Conservation (phyloP, 139 green algal species). For the Chlamydomonas sphaeroides region DNA sequence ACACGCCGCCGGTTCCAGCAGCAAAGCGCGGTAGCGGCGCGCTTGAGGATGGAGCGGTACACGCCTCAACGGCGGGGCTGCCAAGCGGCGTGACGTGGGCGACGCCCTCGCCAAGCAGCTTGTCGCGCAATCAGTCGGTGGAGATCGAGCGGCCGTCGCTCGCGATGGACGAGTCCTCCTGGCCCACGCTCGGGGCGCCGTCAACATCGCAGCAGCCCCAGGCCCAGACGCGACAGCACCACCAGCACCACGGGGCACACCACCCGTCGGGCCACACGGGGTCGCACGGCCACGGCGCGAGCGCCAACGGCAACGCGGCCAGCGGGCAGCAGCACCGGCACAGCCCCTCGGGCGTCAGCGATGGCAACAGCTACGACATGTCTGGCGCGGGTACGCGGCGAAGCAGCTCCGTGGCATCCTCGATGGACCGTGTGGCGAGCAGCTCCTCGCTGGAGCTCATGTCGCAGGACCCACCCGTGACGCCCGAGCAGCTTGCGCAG, state of each 20-base stretch:
- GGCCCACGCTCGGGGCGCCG: conserved; percentile 46
- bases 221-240: background rate
- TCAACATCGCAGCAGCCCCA: background rate
- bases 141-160: conserved; percentile 34
- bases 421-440: conserved; percentile 43
- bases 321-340: conserved; percentile 14
- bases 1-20: background rate
- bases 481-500: conserved; percentile 44
- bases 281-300: background rate
- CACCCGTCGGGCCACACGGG: background rate
- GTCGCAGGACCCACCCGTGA: conserved; percentile 41
- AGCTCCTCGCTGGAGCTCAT: conserved; percentile 42
- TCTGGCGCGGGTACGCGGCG: conserved; percentile 11
- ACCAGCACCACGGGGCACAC: background rate
- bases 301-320: no score
- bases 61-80: background rate
- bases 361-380: conserved; percentile 16
- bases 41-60: background rate
- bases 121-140: conserved; percentile 30
- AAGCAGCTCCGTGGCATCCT: conserved; percentile 39
- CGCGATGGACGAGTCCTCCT: conserved; percentile 51
- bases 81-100: conserved; percentile 54
- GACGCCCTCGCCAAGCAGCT: background rate
- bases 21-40: conserved; percentile 19
- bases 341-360: conserved; percentile 15